Evolutionary conservation across 192 early-diverging fungal genomes (phyloP).

Genomic region (Coemansia sp.): DNA sequence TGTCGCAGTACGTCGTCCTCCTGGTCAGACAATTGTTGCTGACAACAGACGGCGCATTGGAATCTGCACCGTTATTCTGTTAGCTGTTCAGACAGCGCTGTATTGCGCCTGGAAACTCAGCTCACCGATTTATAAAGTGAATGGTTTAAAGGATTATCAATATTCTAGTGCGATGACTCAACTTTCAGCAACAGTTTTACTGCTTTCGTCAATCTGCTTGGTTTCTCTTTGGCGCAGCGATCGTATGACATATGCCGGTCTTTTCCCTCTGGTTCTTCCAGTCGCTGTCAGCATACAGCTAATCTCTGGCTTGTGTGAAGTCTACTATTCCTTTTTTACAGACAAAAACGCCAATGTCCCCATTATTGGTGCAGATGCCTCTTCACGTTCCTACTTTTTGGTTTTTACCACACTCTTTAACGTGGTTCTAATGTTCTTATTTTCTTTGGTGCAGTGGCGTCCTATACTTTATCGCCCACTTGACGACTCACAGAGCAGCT

Average conservation of each 20-base stretch:
- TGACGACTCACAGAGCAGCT: not conserved
- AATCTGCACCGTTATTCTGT: not conserved
- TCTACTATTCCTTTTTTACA: constrained; percentile 26
- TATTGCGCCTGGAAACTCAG: not conserved
- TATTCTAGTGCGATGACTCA: constrained; percentile 3
- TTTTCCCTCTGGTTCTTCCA: constrained; percentile 27
- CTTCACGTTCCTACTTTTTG: constrained; percentile 18
- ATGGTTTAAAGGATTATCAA: not conserved
- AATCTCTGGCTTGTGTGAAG: constrained; percentile 13
- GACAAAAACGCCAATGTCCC: constrained; percentile 15
- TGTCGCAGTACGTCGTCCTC: constrained; percentile 23
- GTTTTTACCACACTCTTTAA: constrained; percentile 6
- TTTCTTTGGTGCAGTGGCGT: not conserved
- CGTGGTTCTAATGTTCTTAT: not conserved
- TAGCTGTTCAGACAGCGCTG: constrained; percentile 17
- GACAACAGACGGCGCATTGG: constrained; percentile 29
- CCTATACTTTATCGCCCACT: constrained; percentile 21
- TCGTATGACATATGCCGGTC: constrained; percentile 7
- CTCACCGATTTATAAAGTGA: not conserved
- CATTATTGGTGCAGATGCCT: constrained; percentile 18
- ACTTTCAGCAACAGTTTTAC: constrained; percentile 5
- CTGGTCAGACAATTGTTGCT: constrained; percentile 16
- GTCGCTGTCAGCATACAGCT: constrained; percentile 10
- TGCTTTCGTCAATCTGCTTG: not conserved
- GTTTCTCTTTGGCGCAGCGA: not conserved